Percentiles rank a stretch among this genome's conserved stretches.
Conservation (phyloP, 768 basidiomycete species). For the Filobasidium wieringae region DNA sequence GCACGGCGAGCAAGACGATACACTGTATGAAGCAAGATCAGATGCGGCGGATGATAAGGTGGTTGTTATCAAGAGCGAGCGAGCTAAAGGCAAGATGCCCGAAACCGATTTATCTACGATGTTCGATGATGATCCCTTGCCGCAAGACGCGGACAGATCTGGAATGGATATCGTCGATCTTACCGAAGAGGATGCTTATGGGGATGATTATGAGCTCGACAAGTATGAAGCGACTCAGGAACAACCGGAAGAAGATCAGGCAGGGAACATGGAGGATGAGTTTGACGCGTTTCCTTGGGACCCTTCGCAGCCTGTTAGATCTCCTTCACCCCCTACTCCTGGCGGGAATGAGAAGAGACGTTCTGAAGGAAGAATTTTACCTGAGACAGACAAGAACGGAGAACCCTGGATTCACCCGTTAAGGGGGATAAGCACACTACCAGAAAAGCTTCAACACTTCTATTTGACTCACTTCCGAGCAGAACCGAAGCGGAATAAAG, state of each 20-base stretch:
- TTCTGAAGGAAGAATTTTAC: too few relatives aligned
- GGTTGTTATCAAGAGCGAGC: not conserved
- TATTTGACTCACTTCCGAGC: not conserved
- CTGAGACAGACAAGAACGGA: too few relatives aligned
- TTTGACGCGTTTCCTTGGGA: not conserved
- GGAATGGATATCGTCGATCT: not conserved
- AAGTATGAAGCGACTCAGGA: not conserved
- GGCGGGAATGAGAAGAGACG: too few relatives aligned
- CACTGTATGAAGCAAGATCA: too few relatives aligned
- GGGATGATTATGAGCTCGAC: not conserved
- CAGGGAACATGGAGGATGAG: not conserved
- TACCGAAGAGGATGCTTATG: not conserved
- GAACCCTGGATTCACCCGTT: not conserved
- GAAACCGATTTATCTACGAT: not conserved
- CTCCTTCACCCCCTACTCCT: too few relatives aligned
- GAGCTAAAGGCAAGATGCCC: not conserved
- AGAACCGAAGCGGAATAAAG: not conserved
- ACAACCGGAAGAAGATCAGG: not conserved
- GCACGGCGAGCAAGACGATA: too few relatives aligned
- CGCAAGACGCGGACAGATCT: not conserved
- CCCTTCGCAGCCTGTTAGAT: not conserved
- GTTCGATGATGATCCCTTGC: not conserved
- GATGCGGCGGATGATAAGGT: too few relatives aligned
- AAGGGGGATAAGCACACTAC: not conserved
- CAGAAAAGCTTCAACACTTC: not conserved